Evolutionary conservation across 1,139 yeast genomes (phyloP), one percentile per base, ranked within the genome.

Genomic region (Geotrichum siamense): DNA sequence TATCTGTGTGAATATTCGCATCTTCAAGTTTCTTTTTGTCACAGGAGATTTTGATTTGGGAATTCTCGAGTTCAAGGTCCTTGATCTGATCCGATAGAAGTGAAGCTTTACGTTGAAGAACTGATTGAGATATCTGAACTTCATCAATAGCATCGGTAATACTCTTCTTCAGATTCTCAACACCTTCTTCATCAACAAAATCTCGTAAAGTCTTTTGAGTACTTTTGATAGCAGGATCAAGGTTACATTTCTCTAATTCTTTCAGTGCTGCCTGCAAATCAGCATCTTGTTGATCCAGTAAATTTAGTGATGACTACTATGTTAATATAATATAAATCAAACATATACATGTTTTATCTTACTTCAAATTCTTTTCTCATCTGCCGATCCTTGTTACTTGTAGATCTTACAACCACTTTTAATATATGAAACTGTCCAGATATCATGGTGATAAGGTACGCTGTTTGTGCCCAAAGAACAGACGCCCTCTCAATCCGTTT

Each of bases 151-250:
- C 43, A 56, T 65, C 30, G 55, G 50, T 25, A 60, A 54, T 43
- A 55, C 64, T 23, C 44, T 51, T 27, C 27, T 61, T 54, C 34
- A 72, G 53, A 4, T 60, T 51, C 22, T 61, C 55, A 2, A 69
- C 54, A 26, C 69, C 69, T 3, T 65, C 68, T 38, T 60, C 67
- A 2, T 74, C 69, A 1, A 75, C 70, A 53, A 71, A 74, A 43
- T 71, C 72, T 30, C 66, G 64, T 28, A 74, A 56, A 6, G 57
- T 62, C 13, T 41, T 27, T 19, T 33, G 52, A 49, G 32, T 19
- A 2, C 32, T 28, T 13, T 43, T 31, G 10, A 64, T 55, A 3
- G 61, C 57, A 13, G 54, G 47, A 49, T 62, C 65, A 19, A 62
- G 54, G 5, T 52, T 36, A n/a, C 67, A 50, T 3, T 50, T 50